These are phyloP conservation scores for Termitomyces eurrhizus DNA, from an alignment of 768 basidiomycete species.

Conservation along the genomic window DNA sequence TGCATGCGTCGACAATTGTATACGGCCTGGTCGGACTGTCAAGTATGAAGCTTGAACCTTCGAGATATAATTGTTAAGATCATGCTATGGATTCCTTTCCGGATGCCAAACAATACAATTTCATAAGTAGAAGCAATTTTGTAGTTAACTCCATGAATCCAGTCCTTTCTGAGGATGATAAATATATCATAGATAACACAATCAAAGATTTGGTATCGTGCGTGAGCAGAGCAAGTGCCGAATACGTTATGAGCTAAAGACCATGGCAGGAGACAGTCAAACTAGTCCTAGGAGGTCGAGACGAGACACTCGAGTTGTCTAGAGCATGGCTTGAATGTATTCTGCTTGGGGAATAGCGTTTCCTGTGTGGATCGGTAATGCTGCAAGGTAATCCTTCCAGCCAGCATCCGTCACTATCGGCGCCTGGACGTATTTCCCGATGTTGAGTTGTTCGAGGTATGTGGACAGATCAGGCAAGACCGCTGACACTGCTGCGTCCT, in stretches of 20 bases:
- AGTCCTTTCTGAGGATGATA: background rate
- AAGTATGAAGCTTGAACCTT: background rate
- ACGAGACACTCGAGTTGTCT: slow-evolving; percentile 11
- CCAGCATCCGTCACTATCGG: slow-evolving; percentile 47
- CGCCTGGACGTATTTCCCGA: slow-evolving; percentile 47
- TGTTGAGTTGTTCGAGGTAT: slow-evolving; percentile 40
- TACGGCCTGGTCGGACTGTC: background rate
- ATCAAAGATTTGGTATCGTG: background rate
- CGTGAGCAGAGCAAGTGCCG: background rate
- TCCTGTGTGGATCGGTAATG: slow-evolving; percentile 39
- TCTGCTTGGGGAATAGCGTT: slow-evolving; percentile 33
- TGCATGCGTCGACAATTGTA: background rate
- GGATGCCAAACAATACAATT: background rate
- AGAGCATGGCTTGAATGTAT: slow-evolving; percentile 41
- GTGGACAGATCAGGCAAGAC: slow-evolving; percentile 39
- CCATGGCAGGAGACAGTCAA: slow-evolving; percentile 1
- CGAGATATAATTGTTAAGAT: background rate
- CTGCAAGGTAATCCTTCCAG: slow-evolving; percentile 44
- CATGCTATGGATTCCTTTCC: background rate
- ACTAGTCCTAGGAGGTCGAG: background rate
- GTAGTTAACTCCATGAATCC: background rate
- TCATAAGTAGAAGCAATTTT: background rate
- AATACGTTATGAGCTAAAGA: background rate
- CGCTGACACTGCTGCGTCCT: slow-evolving; percentile 41
- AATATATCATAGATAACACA: slow-evolving; percentile 4